These are phyloP conservation scores for Acorus gramineus DNA, from an alignment of 106 monocot species.

Conservation along the genomic window DNA sequence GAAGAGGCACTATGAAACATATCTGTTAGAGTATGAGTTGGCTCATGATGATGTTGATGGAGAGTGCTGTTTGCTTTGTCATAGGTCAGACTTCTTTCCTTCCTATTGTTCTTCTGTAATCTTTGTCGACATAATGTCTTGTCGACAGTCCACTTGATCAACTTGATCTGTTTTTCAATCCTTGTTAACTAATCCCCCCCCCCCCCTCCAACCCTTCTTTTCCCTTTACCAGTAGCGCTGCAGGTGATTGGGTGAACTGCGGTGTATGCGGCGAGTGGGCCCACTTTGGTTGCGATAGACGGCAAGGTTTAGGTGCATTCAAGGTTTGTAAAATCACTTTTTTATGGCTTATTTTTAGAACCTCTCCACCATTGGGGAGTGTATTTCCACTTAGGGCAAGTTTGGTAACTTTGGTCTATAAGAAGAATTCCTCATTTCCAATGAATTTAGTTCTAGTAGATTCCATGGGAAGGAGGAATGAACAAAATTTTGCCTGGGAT, in stretches of 20 bases:
- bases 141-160: too few relatives aligned
- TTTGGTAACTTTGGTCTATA: too few relatives aligned
- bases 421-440: too few relatives aligned
- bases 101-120: background rate
- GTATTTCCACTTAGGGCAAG: too few relatives aligned
- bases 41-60: conserved; percentile 96
- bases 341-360: too few relatives aligned
- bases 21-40: conserved; percentile 89
- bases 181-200: too few relatives aligned
- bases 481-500: too few relatives aligned
- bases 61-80: conserved; percentile 81
- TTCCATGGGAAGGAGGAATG: too few relatives aligned
- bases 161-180: too few relatives aligned
- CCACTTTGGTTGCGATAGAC: conserved; percentile 85
- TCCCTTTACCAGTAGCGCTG: conserved; percentile 62
- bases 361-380: too few relatives aligned
- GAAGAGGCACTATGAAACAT: conserved; percentile 90
- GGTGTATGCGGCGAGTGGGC: conserved; percentile 96
- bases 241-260: conserved; percentile 95
- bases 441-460: too few relatives aligned
- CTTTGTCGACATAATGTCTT: too few relatives aligned
- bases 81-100: conserved; percentile 35
- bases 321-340: conserved; percentile 35
- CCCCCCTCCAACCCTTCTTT: background rate
- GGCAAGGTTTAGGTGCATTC: conserved; percentile 80